These are phyloP conservation scores for Acer yangbiense DNA, from an alignment of 345 rosid genomes.

Conservation along the genomic window DNA sequence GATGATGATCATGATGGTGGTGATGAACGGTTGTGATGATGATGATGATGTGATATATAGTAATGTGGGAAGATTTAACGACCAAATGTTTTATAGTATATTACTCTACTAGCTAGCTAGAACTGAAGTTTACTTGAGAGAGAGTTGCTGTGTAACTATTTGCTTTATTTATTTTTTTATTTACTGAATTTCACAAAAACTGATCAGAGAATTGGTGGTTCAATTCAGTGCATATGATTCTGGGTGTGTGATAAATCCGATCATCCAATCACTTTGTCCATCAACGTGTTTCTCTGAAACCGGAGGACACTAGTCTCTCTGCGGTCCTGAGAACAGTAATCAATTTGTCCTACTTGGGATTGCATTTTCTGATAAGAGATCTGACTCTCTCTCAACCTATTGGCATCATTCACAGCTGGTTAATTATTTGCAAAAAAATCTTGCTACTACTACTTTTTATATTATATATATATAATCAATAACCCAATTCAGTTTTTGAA, in stretches of 20 bases:
- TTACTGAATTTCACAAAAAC: slow-evolving; percentile 29
- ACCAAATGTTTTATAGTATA: slow-evolving; percentile 3
- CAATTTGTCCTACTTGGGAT: slow-evolving; percentile 32
- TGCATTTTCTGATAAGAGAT: slow-evolving; percentile 6
- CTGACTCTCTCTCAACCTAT: slow-evolving; percentile 20
- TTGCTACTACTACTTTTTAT: too few relatives aligned
- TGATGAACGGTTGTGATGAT: slow-evolving; percentile 6
- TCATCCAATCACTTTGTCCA: slow-evolving; percentile 21
- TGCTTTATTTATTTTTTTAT: slow-evolving; percentile 16
- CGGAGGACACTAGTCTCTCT: slow-evolving; percentile 21
- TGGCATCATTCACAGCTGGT: slow-evolving; percentile 6
- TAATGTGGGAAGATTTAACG: background rate
- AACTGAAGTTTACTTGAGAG: slow-evolving; percentile 17
- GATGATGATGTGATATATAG: background rate
- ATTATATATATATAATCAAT: background rate
- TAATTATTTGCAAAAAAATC: background rate
- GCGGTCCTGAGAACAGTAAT: slow-evolving; percentile 22
- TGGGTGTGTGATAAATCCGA: slow-evolving; percentile 7
- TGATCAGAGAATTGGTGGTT: slow-evolving; percentile 8
- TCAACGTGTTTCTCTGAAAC: slow-evolving; percentile 17
- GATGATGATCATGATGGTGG: background rate
- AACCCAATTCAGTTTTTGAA: too few relatives aligned
- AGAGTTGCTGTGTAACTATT: slow-evolving; percentile 9
- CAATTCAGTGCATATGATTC: slow-evolving; percentile 20
- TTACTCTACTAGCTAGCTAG: background rate